A percentile compares a stretch with the other conserved stretches of the same genome.
Evolutionary conservation across 2,329 filamentous ascomycete species (phyloP).

Genomic region (Penicillium frequentans): DNA sequence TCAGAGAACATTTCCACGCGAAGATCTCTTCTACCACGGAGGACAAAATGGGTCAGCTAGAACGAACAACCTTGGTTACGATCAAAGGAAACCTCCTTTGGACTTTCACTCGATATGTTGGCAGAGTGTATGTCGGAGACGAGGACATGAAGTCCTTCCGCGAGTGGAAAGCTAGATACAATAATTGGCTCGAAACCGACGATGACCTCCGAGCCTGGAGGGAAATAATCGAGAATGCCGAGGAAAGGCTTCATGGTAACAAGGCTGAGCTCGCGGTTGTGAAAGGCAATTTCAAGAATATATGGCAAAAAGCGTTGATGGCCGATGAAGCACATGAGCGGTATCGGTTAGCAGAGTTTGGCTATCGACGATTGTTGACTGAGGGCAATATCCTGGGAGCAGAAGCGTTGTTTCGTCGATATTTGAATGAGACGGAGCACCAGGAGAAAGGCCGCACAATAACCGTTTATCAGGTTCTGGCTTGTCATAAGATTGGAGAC

Average conservation of each 20-base stretch:
- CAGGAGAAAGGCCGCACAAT: slow-evolving; percentile 9
- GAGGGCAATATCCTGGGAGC: slow-evolving; percentile 11
- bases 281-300: not conserved
- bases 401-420: slow-evolving; percentile 10
- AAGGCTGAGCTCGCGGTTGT: not conserved
- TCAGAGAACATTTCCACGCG: slow-evolving; percentile 8
- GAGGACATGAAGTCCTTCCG: slow-evolving; percentile 11
- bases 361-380: slow-evolving; percentile 4
- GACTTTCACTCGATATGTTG: slow-evolving; percentile 6
- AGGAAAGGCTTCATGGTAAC: not conserved
- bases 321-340: slow-evolving; percentile 7
- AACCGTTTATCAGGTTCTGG: slow-evolving; percentile 18
- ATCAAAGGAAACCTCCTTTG: slow-evolving; percentile 16
- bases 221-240: not conserved
- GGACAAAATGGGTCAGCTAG: slow-evolving; percentile 7
- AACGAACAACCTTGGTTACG: slow-evolving; percentile 5
- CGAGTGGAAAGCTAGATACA: slow-evolving; percentile 10
- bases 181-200: slow-evolving; percentile 8
- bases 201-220: slow-evolving; percentile 3
- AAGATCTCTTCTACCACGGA: slow-evolving; percentile 6
- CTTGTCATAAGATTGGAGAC: slow-evolving; percentile 18
- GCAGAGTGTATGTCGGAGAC: slow-evolving; percentile 3
- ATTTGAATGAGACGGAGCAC: slow-evolving; percentile 7
- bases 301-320: slow-evolving; percentile 12
- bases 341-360: slow-evolving; percentile 1